Percentiles rank a stretch among this genome's conserved stretches.
Evolutionary conservation across 352 stramenopile species (phyloP).

Genomic region (Phytophthora melonis): DNA sequence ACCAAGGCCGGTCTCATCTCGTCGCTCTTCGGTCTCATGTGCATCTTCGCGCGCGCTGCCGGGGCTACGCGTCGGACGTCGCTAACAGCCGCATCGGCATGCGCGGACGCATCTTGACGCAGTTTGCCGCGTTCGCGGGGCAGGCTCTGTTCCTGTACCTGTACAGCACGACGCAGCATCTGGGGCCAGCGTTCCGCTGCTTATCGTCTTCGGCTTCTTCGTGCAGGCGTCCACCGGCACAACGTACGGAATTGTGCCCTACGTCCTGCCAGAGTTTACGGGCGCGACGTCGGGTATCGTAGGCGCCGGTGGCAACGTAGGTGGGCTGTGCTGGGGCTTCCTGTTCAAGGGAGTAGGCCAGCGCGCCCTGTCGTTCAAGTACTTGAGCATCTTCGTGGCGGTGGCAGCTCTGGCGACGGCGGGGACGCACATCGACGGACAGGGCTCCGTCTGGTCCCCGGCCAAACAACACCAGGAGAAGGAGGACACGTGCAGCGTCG

Average conservation of each 20-base stretch:
- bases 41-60: constrained; percentile 89
- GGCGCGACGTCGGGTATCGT: constrained; percentile 60
- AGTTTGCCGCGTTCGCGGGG: constrained; percentile 72
- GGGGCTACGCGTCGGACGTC: constrained; percentile 88
- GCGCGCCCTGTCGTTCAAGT: constrained; percentile 45
- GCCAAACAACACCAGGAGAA: constrained; percentile 9
- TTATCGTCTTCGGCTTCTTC: constrained; percentile 93
- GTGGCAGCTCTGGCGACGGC: constrained; percentile 13
- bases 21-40: constrained; percentile 94
- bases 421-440: constrained; percentile 36
- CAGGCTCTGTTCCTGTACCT: constrained; percentile 85
- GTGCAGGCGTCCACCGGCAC: constrained; percentile 55
- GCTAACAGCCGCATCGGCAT: constrained; percentile 60
- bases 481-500: constrained; percentile 29
- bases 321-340: constrained; percentile 58
- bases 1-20: constrained; percentile 80
- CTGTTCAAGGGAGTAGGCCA: constrained; percentile 55
- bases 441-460: constrained; percentile 29
- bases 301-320: constrained; percentile 60
- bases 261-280: constrained; percentile 50
- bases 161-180: constrained; percentile 60
- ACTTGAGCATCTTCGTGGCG: constrained; percentile 54
- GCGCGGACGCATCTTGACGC: constrained; percentile 54
- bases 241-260: constrained; percentile 73
- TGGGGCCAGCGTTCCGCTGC: constrained; percentile 66